Evolutionary conservation across 139 green algal species (phyloP).

Genomic region (Chlamydomonas schloesseri): DNA sequence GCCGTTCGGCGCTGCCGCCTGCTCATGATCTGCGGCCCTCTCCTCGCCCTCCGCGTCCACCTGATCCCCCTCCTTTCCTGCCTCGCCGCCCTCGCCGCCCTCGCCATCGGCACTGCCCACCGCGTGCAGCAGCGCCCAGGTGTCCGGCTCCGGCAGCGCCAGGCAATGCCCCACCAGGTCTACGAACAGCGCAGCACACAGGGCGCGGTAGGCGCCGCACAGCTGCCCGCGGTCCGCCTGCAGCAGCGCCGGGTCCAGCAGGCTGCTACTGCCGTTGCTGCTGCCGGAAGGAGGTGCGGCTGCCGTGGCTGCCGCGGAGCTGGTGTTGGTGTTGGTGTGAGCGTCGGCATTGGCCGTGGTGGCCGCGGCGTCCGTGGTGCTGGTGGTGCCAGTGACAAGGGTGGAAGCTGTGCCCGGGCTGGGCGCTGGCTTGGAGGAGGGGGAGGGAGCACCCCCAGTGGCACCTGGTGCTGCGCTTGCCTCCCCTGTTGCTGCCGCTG

Average conservation of each 20-base stretch:
- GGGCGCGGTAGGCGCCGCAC: constrained; percentile 30
- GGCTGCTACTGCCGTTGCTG: not conserved
- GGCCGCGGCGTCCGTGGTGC: too few relatives aligned
- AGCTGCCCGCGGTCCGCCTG: not conserved
- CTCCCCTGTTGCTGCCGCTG: too few relatives aligned
- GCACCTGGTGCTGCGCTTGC: too few relatives aligned
- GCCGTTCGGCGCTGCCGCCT: not conserved
- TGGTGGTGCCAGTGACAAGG: too few relatives aligned
- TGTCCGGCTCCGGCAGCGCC: constrained; percentile 48
- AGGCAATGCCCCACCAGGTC: constrained; percentile 40
- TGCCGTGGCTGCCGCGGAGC: not conserved
- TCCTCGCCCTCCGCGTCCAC: not conserved
- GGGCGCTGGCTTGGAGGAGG: not conserved
- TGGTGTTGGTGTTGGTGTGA: not conserved
- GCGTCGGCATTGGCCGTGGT: too few relatives aligned
- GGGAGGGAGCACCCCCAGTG: too few relatives aligned
- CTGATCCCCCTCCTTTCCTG: not conserved
- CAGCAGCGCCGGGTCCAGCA: not conserved
- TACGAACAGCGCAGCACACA: constrained; percentile 56
- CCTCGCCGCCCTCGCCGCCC: not conserved
- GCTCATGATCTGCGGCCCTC: not conserved
- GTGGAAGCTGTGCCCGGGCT: too few relatives aligned
- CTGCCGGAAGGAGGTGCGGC: not conserved
- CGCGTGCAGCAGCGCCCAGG: constrained; percentile 48
- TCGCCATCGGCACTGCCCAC: not conserved